Evolutionary conservation across 2,329 filamentous ascomycete species (phyloP).

Genomic region (Thelonectria discophora): DNA sequence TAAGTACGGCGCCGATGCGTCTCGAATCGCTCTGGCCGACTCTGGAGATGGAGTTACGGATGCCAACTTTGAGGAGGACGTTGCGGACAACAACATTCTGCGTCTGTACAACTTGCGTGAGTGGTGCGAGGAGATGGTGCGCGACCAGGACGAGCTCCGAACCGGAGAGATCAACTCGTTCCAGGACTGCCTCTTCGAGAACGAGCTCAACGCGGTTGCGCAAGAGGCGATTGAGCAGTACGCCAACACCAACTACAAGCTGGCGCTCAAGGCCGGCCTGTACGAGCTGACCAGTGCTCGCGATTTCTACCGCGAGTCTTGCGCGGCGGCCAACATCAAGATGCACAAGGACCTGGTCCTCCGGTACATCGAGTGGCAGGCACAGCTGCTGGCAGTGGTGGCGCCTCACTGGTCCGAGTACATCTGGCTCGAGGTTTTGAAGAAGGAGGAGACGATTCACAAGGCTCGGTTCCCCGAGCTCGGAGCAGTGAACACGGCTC

Average conservation of each 20-base stretch:
- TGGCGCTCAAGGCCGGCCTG: constrained; percentile 84
- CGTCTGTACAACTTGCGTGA: constrained; percentile 83
- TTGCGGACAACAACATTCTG: constrained; percentile 91
- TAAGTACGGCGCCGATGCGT: constrained; percentile 95
- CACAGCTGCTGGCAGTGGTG: constrained; percentile 82
- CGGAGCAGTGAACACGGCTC: constrained; percentile 68
- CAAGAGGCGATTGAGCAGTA: constrained; percentile 82
- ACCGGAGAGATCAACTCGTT: constrained; percentile 79
- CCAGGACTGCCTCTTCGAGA: constrained; percentile 89
- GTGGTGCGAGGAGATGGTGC: constrained; percentile 88
- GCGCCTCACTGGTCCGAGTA: constrained; percentile 95
- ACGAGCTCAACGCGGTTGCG: constrained; percentile 89
- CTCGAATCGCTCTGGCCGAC: constrained; percentile 90
- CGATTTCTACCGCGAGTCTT: constrained; percentile 89
- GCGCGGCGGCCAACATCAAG: constrained; percentile 77
- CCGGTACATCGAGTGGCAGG: constrained; percentile 87
- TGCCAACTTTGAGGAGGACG: constrained; percentile 95
- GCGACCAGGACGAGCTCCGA: constrained; percentile 74
- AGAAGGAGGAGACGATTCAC: constrained; percentile 80
- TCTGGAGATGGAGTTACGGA: constrained; percentile 94
- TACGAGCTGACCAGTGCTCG: constrained; percentile 92
- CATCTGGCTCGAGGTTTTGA: constrained; percentile 91
- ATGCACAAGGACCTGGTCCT: constrained; percentile 86
- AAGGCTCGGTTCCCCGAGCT: constrained; percentile 68
- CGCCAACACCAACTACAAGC: constrained; percentile 76